Evolutionary conservation across 352 stramenopile species (phyloP).

Genomic region (Aphanomyces cochlioides): DNA sequence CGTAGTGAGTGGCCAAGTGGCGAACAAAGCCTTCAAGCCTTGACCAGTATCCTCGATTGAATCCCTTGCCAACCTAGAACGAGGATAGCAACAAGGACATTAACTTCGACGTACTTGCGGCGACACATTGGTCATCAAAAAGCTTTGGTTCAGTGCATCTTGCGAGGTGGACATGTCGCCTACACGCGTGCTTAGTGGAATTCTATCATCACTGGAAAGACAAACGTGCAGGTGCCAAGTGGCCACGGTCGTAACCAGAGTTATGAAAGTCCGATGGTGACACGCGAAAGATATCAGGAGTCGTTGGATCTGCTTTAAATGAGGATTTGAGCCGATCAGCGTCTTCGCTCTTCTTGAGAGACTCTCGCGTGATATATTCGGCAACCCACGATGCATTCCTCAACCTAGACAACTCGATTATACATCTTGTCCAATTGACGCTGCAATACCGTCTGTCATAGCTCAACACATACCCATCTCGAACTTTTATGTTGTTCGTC

Average conservation of each 20-base stretch:
- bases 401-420: slow-evolving; percentile 39
- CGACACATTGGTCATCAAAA: slow-evolving; percentile 94
- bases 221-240: slow-evolving; percentile 83
- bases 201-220: background rate
- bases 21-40: slow-evolving; percentile 83
- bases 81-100: background rate
- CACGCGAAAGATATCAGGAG: slow-evolving; percentile 78
- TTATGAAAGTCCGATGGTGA: slow-evolving; percentile 85
- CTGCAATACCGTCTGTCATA: slow-evolving; percentile 71
- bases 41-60: slow-evolving; percentile 88
- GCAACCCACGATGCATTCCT: slow-evolving; percentile 84
- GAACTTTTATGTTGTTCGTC: slow-evolving; percentile 60
- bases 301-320: slow-evolving; percentile 78
- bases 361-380: slow-evolving; percentile 73
- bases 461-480: slow-evolving; percentile 74
- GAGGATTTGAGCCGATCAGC: slow-evolving; percentile 76
- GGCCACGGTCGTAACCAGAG: slow-evolving; percentile 93
- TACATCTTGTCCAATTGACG: background rate
- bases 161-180: slow-evolving; percentile 86
- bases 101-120: slow-evolving; percentile 66
- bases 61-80: slow-evolving; percentile 52
- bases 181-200: slow-evolving; percentile 27
- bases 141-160: slow-evolving; percentile 88
- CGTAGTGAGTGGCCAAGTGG: slow-evolving; percentile 69
- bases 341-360: slow-evolving; percentile 59